Evolutionary conservation across 108 stramenopile species (phyloP).

Genomic region (Mediolabrus comicus): DNA sequence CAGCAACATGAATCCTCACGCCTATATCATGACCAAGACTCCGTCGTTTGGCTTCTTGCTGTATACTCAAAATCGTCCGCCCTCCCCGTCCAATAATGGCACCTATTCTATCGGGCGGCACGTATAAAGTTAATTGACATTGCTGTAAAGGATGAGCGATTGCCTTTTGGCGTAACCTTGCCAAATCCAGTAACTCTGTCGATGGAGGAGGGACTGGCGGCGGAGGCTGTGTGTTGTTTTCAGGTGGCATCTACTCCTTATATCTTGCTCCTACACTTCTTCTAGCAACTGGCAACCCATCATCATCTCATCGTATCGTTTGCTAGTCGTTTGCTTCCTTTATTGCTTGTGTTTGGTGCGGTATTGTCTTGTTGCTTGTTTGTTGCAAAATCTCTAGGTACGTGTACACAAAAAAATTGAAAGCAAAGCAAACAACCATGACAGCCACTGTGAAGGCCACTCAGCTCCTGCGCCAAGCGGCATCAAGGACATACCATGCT

Average conservation of each 20-base stretch:
- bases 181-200: slow-evolving; percentile 4
- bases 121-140: slow-evolving; percentile 62
- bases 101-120: slow-evolving; percentile 72
- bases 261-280: too few species aligned
- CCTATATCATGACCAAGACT: slow-evolving; percentile 23
- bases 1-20: slow-evolving; percentile 54
- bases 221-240: background rate
- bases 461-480: slow-evolving; percentile 1
- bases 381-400: background rate
- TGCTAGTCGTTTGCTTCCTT: background rate
- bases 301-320: background rate
- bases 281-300: background rate
- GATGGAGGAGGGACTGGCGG: slow-evolving; percentile 1
- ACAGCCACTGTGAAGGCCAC: background rate
- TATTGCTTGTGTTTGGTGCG: background rate
- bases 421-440: background rate
- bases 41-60: slow-evolving; percentile 56
- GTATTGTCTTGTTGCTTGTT: background rate
- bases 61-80: slow-evolving; percentile 59
- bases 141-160: slow-evolving; percentile 40
- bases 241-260: background rate
- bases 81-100: slow-evolving; percentile 80
- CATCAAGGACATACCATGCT: background rate
- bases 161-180: slow-evolving; percentile 26
- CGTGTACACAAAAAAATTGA: background rate